Base-by-base conservation (phyloP, 2,329 filamentous ascomycete genomes). In the Penicillium sp. region DNA sequence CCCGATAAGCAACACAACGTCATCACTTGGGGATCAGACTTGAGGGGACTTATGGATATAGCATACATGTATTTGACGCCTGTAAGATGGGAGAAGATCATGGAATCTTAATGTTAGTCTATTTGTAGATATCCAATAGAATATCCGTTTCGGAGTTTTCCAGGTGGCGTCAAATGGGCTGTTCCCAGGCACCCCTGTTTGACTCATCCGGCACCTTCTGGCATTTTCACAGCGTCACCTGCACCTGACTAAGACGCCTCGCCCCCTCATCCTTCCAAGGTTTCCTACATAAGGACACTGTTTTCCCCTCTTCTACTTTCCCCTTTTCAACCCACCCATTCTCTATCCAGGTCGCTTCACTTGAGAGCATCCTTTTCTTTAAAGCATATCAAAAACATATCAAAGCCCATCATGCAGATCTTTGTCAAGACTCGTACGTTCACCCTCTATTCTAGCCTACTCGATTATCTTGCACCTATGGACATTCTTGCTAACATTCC, bases 351-450 rank as follows among this genome's bases (percentile, higher is more conserved):
- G 25, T 28, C 16, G 10, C 26, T 45, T 45, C 19, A 35, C 19
- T 33, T 25, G 19, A 45, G 42, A 28, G 30, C 30, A 31, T 17
- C 41, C n/a, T 63, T 62, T 50, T 56, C 56, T 53, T 52, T 43
- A 52, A 56, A 36, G 9, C 16, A 51, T 56, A 54, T 51, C 53
- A 44, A 58, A 37, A 57, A 47, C 52, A 33, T 33, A 33, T 11
- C 55, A 57, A 45, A 57, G 58, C 50, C 55, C 78, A 86, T 66
- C 77, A 95, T 96, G 92, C 92, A 96, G 84, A 96, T 97, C 84
- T 97, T 96, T 79, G 92, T 96, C 71, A 96, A 96, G 88, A 96
- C 91, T 68, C 85, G 88, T 91, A 82, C 84, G 88, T 88, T 69
- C 35, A 60, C 70, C 67, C 62, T 65, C n/a, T 64, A 26, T 28